phyloP scores from a whole-genome alignment of 2,329 filamentous ascomycete genomes.

The Verticillium nonalfalfae region DNA sequence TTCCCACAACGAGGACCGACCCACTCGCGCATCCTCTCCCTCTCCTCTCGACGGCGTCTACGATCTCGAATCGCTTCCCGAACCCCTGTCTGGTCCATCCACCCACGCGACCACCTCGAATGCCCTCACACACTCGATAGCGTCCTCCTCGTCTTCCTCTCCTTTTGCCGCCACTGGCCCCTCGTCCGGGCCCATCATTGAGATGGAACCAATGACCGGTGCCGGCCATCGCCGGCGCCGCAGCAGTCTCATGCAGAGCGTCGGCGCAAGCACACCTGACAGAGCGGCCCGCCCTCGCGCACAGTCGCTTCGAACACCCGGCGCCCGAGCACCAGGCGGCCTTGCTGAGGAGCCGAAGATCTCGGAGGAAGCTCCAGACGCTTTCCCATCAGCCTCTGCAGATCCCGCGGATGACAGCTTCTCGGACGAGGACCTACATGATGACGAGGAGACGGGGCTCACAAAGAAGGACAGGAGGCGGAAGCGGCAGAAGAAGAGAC shows the following conservation, averaged over 20 bases:
- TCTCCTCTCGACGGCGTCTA: neutral
- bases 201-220: slow-evolving; percentile 47
- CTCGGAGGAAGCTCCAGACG: slow-evolving; percentile 30
- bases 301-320: slow-evolving; percentile 12
- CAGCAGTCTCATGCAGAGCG: slow-evolving; percentile 44
- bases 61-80: neutral
- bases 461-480: slow-evolving; percentile 66
- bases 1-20: neutral
- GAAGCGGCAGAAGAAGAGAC: slow-evolving; percentile 58
- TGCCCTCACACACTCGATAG: slow-evolving; percentile 2
- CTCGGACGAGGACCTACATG: slow-evolving; percentile 67
- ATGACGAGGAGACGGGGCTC: slow-evolving; percentile 86
- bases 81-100: neutral
- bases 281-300: slow-evolving; percentile 17
- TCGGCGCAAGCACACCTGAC: slow-evolving; percentile 14
- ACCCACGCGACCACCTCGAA: slow-evolving; percentile 7
- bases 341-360: slow-evolving; percentile 37
- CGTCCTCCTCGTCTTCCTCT: slow-evolving; percentile 1
- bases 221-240: slow-evolving; percentile 48
- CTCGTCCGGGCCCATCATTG: slow-evolving; percentile 30
- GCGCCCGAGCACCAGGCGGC: slow-evolving; percentile 10
- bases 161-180: neutral
- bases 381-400: slow-evolving; percentile 17
- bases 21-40: neutral
- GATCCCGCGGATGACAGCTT: slow-evolving; percentile 45